Evolutionary conservation across 73 alveolate genomes (phyloP).

Genomic region (Stentor coeruleus): DNA sequence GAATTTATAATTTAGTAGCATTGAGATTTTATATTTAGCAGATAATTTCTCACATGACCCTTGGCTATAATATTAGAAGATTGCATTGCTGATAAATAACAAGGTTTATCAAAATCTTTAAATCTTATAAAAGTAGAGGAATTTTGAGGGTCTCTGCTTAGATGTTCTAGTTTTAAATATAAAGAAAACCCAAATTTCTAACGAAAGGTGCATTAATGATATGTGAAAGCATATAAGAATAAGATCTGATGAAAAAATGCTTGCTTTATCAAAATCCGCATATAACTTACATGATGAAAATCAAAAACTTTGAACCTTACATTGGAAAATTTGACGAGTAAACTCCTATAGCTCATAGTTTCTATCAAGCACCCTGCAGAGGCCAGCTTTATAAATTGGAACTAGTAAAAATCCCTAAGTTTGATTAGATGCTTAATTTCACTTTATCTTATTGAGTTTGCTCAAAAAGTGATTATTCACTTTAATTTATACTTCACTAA

Average conservation of each 20-base stretch:
- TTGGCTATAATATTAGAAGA: neutral
- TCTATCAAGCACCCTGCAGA: neutral
- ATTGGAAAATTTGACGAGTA: neutral
- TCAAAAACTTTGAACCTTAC: neutral
- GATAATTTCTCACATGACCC: neutral
- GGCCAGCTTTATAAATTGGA: neutral
- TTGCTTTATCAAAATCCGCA: no score
- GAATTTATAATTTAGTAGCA: neutral
- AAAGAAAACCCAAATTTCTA: no score
- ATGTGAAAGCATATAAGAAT: neutral
- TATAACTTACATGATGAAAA: no score
- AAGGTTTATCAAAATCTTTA: neutral
- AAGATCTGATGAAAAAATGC: no score
- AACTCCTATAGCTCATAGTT: neutral
- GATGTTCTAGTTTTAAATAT: neutral
- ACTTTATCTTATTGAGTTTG: neutral
- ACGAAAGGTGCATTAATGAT: neutral
- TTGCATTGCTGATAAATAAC: neutral
- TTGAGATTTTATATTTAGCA: neutral
- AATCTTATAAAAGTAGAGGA: no score
- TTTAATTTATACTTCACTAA: neutral
- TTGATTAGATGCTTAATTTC: neutral
- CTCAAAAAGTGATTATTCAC: neutral
- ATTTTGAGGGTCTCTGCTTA: neutral
- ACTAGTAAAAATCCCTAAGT: neutral